These are phyloP conservation scores for Daedaleopsis nitida DNA, from an alignment of 768 basidiomycete genomes.

Conservation along the genomic window DNA sequence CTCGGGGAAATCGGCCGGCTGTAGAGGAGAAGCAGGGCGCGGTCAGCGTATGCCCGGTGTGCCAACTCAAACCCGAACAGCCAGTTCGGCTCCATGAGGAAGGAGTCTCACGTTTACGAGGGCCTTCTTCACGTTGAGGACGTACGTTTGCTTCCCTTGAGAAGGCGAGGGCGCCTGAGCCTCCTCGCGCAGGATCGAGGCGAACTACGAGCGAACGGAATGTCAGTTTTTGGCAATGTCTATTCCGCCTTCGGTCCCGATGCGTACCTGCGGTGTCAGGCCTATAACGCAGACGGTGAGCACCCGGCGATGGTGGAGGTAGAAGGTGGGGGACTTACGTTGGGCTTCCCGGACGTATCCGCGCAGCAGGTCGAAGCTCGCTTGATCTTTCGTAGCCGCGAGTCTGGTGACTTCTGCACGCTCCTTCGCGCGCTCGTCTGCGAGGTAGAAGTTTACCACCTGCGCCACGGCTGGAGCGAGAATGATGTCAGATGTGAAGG, in stretches of 20 bases:
- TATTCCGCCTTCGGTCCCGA: neutral
- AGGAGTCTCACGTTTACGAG: conserved; percentile 37
- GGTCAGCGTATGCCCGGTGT: conserved; percentile 21
- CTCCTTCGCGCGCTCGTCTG: conserved; percentile 41
- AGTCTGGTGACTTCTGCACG: conserved; percentile 41
- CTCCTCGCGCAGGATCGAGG: conserved; percentile 37
- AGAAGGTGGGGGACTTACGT: conserved; percentile 42
- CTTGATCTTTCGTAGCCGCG: conserved; percentile 32
- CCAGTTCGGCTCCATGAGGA: neutral
- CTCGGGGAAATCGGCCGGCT: conserved; percentile 47
- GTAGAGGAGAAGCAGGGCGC: neutral
- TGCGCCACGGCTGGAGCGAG: conserved; percentile 40
- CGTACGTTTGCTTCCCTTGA: conserved; percentile 44
- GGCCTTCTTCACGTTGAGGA: conserved; percentile 45
- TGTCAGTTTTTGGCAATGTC: neutral
- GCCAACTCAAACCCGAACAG: neutral
- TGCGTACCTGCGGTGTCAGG: neutral
- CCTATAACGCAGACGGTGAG: neutral
- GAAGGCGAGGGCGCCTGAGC: conserved; percentile 32
- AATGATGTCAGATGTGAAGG: neutral
- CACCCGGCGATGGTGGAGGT: neutral
- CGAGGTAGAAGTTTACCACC: conserved; percentile 56
- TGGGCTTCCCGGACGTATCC: conserved; percentile 57
- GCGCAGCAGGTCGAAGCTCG: conserved; percentile 38
- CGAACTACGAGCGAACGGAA: conserved; percentile 35